Conservation (phyloP, 495 filamentous ascomycete genomes). For the Ramalina intermedia region DNA sequence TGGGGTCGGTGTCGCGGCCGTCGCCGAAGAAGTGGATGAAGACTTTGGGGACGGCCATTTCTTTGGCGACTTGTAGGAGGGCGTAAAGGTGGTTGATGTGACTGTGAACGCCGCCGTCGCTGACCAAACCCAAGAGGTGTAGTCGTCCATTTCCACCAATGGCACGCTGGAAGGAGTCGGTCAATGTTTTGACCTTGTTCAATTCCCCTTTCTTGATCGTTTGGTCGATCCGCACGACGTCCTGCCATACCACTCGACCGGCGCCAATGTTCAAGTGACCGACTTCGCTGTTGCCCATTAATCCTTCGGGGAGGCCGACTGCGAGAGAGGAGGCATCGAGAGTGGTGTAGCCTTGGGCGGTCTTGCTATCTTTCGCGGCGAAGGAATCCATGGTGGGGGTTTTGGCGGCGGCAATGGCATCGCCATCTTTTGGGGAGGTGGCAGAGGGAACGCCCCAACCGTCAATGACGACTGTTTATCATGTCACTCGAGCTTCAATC, state of each 20-base stretch:
- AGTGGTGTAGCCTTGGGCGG: slow-evolving; percentile 64
- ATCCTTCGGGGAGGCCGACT: slow-evolving; percentile 85
- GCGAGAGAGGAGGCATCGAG: slow-evolving; percentile 92
- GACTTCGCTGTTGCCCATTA: slow-evolving; percentile 98
- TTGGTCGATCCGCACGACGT: slow-evolving; percentile 94
- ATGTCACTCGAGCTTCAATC: slow-evolving; percentile 15
- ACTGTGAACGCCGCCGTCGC: slow-evolving; percentile 90
- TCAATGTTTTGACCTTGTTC: slow-evolving; percentile 61
- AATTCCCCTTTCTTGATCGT: slow-evolving; percentile 82
- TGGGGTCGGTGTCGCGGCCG: slow-evolving; percentile 93
- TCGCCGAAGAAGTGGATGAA: slow-evolving; percentile 99
- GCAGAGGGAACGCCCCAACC: slow-evolving; percentile 86
- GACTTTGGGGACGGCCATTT: slow-evolving; percentile 70
- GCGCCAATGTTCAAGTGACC: slow-evolving; percentile 98
- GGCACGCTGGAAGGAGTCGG: slow-evolving; percentile 60
- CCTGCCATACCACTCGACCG: slow-evolving; percentile 96
- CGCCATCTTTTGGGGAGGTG: slow-evolving; percentile 64
- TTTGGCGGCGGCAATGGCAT: slow-evolving; percentile 85
- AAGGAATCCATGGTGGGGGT: slow-evolving; percentile 87
- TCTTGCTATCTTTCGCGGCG: slow-evolving; percentile 42
- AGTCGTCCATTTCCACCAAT: slow-evolving; percentile 84
- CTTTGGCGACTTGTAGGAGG: slow-evolving; percentile 78
- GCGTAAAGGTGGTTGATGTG: slow-evolving; percentile 87
- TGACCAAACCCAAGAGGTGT: slow-evolving; percentile 79
- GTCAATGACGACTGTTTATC: slow-evolving; percentile 74